Evolutionary conservation across 73 alveolate species (phyloP), one percentile per base, ranked within the genome.

Genomic region (Urostyla sp.): DNA sequence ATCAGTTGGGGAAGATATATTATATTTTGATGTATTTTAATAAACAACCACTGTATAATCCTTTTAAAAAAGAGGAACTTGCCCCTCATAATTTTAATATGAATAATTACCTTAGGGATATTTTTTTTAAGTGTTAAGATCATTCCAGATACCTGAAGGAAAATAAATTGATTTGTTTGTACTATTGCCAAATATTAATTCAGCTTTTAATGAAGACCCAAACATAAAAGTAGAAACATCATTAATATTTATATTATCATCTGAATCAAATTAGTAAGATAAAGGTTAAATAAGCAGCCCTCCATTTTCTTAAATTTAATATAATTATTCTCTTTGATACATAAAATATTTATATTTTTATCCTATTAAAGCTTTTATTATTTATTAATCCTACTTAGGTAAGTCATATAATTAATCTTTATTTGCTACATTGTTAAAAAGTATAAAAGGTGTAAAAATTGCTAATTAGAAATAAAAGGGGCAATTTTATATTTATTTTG

Each of bases 281-380:
- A 63, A n/a, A 40, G 79, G 79, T 15, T 38, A 20, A 16, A 63
- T 35, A 20, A 63, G 27, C 26, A 60, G 44, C 6, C 79, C 79
- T 10, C 79, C 79, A 40, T 63, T 43, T 32, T 63, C 6, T 21
- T 36, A 28, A 11, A 63, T 2, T 32, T 63, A 43, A 4, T 38
- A 20, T 13, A 63, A 48, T 34, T 63, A 57, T 15, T 37, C 30
- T 40, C 79, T 63, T 24, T 37, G 24, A 63, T 63, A 63, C 26
- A n/a, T 20, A 16, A 63, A 3, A 16, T 5, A 63, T 43, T 21
- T 38, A 10, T 6, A 37, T 63, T 60, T 63, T 23, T 63, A 63
- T 3, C 3, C 7, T 7, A 38, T 6, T 4, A 23, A 20, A 13
- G n/a, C 20, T 23, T 63, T 63, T 5, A 63, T 20, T 16, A 3